Conservation (phyloP, 2,329 filamentous ascomycete species). For the Aureobasidium sp. region DNA sequence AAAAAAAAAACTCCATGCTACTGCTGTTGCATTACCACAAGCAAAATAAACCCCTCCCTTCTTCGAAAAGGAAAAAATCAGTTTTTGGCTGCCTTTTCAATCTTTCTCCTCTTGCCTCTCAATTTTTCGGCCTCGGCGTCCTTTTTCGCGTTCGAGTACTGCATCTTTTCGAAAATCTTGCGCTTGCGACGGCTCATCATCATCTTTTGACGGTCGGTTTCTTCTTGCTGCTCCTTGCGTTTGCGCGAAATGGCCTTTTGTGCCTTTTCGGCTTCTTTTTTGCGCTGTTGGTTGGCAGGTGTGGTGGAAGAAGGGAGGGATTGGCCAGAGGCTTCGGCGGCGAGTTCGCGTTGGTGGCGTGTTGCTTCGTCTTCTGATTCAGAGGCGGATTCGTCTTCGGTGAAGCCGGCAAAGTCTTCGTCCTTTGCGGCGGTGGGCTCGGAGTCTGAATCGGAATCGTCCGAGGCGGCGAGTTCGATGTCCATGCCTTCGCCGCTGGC, state of each 20-base stretch:
- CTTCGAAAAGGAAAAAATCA: not conserved
- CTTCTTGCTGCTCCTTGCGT: conserved; percentile 64
- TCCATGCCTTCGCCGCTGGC: conserved; percentile 39
- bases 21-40: too few relatives aligned
- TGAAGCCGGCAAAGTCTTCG: conserved; percentile 41
- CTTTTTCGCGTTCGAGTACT: conserved; percentile 89
- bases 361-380: conserved; percentile 57
- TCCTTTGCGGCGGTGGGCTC: conserved; percentile 42
- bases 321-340: conserved; percentile 77
- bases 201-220: conserved; percentile 87
- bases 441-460: conserved; percentile 41
- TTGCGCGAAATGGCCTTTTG: conserved; percentile 61
- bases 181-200: conserved; percentile 98
- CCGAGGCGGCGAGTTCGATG: conserved; percentile 37
- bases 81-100: conserved; percentile 53
- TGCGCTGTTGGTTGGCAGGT: conserved; percentile 55
- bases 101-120: conserved; percentile 79
- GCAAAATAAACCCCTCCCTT: not conserved
- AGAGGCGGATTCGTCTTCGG: conserved; percentile 40
- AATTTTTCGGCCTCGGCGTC: conserved; percentile 83
- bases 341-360: conserved; percentile 78
- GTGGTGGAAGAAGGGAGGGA: conserved; percentile 46
- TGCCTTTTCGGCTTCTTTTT: conserved; percentile 59
- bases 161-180: conserved; percentile 96
- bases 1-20: too few relatives aligned